A percentile compares a stretch with the other conserved stretches of the same genome.
Evolutionary conservation across 345 rosid genomes (phyloP).

Genomic region (Geranium rotundifolium): DNA sequence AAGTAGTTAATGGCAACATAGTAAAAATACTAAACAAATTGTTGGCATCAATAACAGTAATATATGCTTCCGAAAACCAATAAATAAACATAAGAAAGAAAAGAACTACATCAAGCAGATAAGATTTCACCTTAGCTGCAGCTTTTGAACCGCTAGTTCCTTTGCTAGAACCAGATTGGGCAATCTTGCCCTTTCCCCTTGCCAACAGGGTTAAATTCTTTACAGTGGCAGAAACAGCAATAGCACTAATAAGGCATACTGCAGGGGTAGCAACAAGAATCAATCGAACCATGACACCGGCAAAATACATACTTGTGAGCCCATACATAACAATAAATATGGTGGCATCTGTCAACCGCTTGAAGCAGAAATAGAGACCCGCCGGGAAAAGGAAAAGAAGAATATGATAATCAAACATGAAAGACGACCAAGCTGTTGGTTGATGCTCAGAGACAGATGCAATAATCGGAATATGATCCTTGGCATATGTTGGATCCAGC

Average conservation of each 20-base stretch:
- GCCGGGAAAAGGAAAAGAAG: conserved; percentile 98
- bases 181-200: conserved; percentile 61
- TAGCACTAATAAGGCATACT: conserved; percentile 86
- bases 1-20: no score
- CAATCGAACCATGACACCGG: conserved; percentile 99
- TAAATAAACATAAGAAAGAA: not conserved
- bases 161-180: conserved; percentile 51
- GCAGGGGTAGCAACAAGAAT: conserved; percentile 98
- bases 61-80: no score
- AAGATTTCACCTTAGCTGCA: conserved; percentile 65
- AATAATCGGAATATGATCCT: conserved; percentile 95
- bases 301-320: conserved; percentile 97
- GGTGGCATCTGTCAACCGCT: conserved; percentile 85
- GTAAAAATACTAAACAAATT: no score
- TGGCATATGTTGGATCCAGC: conserved; percentile 96
- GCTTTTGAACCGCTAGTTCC: conserved; percentile 61
- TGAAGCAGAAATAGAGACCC: conserved; percentile 97
- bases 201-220: conserved; percentile 66
- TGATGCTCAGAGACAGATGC: conserved; percentile 99
- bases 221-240: conserved; percentile 90
- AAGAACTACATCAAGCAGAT: conserved; percentile 1
- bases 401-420: conserved; percentile 96
- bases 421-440: conserved; percentile 99
- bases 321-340: conserved; percentile 99
- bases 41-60: no score